Percentiles rank a stretch among this genome's conserved stretches.
Evolutionary conservation across 169 alveolate species (phyloP).

Genomic region (Plasmodium fragile): DNA sequence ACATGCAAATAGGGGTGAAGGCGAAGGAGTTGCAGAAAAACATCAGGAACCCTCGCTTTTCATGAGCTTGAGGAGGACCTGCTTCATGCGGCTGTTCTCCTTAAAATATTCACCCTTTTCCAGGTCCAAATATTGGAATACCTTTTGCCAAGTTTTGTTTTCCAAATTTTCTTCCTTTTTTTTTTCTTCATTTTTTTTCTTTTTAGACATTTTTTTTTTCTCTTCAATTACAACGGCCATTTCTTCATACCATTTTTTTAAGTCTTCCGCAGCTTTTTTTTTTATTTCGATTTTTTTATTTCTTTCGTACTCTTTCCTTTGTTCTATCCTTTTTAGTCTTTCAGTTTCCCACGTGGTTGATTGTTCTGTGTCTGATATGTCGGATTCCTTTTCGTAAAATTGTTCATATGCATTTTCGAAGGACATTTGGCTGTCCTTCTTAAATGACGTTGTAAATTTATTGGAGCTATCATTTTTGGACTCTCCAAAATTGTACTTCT

Average conservation of each 20-base stretch:
- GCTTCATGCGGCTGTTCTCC: constrained; percentile 66
- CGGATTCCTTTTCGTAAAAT: constrained; percentile 72
- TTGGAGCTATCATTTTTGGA: not conserved
- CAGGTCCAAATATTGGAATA: constrained; percentile 48
- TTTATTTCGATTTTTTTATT: constrained; percentile 64
- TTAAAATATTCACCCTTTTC: constrained; percentile 70
- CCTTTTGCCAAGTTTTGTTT: constrained; percentile 57
- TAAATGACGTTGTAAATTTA: not conserved
- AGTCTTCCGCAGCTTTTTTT: constrained; percentile 68
- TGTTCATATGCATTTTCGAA: constrained; percentile 63
- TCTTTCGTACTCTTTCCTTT: constrained; percentile 67
- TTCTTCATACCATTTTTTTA: constrained; percentile 74
- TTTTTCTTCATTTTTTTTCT: constrained; percentile 57
- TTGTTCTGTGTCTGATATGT: constrained; percentile 59
- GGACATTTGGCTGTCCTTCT: constrained; percentile 48
- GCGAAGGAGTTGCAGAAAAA: not conserved
- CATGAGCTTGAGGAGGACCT: constrained; percentile 41
- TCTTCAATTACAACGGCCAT: constrained; percentile 61
- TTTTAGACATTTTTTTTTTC: constrained; percentile 45
- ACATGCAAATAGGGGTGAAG: not conserved
- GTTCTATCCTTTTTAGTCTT: constrained; percentile 57
- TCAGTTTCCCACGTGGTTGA: constrained; percentile 55
- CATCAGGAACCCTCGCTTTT: constrained; percentile 49
- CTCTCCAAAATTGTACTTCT: not conserved
- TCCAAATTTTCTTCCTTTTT: constrained; percentile 63